phyloP scores from a whole-genome alignment of 805 yeast genomes.

The Metschnikowia henanensis region DNA sequence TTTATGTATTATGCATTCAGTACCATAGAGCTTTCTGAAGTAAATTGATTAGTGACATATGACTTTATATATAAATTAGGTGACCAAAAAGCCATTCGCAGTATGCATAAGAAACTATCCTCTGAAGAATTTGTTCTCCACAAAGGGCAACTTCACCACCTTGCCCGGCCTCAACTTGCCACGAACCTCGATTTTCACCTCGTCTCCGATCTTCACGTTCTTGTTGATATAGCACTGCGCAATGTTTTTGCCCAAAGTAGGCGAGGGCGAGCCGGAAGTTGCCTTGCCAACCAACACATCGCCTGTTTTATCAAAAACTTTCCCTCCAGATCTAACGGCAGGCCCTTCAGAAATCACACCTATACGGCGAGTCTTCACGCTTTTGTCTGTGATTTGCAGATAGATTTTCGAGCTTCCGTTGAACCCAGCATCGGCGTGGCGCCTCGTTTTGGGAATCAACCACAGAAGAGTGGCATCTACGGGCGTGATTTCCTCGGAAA shows the following conservation, averaged over 20 bases:
- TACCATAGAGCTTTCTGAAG: too few relatives aligned
- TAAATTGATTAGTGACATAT: too few relatives aligned
- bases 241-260: constrained; percentile 70
- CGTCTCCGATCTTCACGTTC: constrained; percentile 71
- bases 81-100: too few relatives aligned
- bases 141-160: constrained; percentile 85
- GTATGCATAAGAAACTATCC: too few relatives aligned
- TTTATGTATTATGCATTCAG: too few relatives aligned
- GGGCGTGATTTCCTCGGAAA: constrained; percentile 78
- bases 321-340: constrained; percentile 83
- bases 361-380: constrained; percentile 59
- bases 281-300: constrained; percentile 52
- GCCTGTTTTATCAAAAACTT: constrained; percentile 56
- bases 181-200: constrained; percentile 73
- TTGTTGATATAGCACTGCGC: constrained; percentile 89
- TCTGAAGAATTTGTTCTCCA: constrained; percentile 69
- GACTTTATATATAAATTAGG: too few relatives aligned
- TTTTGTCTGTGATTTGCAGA: constrained; percentile 67
- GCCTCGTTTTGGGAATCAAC: constrained; percentile 82
- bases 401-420: constrained; percentile 76
- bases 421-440: constrained; percentile 52
- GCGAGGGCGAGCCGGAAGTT: constrained; percentile 63
- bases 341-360: constrained; percentile 83
- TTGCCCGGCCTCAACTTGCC: constrained; percentile 77
- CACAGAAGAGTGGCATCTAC: constrained; percentile 87